Evolutionary conservation across 352 stramenopile species (phyloP).

Genomic region (Globisporangium orthogonon): DNA sequence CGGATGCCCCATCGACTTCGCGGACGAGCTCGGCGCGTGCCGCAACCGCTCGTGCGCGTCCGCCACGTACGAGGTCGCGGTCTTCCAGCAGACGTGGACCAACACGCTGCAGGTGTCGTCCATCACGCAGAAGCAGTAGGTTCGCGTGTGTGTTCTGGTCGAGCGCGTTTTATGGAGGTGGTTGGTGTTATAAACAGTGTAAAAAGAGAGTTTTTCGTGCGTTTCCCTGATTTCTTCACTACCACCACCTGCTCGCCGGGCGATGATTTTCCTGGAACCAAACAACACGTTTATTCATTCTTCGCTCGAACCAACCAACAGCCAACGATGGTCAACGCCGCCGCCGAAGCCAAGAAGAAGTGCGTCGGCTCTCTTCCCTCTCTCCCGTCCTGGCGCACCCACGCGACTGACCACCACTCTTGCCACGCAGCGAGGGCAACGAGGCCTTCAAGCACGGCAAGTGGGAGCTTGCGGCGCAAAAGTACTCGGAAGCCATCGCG

Average conservation of each 20-base stretch:
- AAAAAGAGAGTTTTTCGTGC: background rate
- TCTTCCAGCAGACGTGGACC: constrained; percentile 33
- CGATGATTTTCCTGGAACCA: background rate
- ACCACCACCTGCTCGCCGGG: background rate
- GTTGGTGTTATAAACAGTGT: background rate
- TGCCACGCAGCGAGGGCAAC: constrained; percentile 86
- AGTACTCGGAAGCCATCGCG: constrained; percentile 91
- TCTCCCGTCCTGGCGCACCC: background rate
- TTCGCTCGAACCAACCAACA: background rate
- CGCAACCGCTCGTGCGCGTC: constrained; percentile 30
- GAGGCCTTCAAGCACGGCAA: constrained; percentile 91
- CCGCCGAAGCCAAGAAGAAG: constrained; percentile 83
- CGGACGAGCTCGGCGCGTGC: constrained; percentile 33
- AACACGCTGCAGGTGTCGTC: constrained; percentile 32
- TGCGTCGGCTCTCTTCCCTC: constrained; percentile 15
- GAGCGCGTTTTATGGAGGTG: too few relatives aligned
- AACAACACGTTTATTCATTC: background rate
- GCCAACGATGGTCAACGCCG: constrained; percentile 50
- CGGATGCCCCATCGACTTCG: constrained; percentile 29
- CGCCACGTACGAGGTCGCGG: constrained; percentile 25
- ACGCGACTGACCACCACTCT: background rate
- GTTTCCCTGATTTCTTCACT: background rate
- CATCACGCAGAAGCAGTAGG: constrained; percentile 19
- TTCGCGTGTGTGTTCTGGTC: too few relatives aligned
- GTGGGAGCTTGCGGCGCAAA: constrained; percentile 85